Base-by-base conservation (phyloP, 345 rosid genomes). In the Melaleuca alternifolia region DNA sequence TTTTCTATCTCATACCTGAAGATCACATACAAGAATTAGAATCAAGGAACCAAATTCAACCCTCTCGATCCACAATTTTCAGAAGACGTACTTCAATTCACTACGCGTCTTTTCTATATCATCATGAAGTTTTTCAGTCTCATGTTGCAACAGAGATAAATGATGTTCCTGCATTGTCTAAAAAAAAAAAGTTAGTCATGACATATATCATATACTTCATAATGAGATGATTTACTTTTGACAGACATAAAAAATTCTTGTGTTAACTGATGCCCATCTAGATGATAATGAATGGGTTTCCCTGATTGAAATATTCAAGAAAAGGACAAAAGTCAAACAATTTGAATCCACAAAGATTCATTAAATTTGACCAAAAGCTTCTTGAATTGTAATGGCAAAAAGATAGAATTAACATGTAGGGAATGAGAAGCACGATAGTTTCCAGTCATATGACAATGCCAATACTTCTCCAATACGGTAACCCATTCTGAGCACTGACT, bases 41-140 rank as follows among this genome's bases (percentile, higher is more conserved):
- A 30, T 50, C 24, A 18, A 83, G 23, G 20, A 30, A 85, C 15
- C 21, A 16, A 85, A 85, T 50, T 46, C 82, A n/a, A 61, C 6
- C 28, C 46, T 18, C 48, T 65, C 50, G 50, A 54, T 48, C 20
- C 24, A 33, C 28, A 41, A 50, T 44, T 24, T 37, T 16, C 75
- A 83, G 24, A 77, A 84, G 59, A 91, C 90, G 13, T 9, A 94
- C 98, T 96, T 94, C 85, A 96, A 86, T 89, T 97, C 99, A 85
- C 96, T 96, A 52, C 94, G 92, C 97, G 93, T 94, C 90, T 97
- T 97, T 85, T 96, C 98, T 53, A 95, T 93, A 88, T 96, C 99
- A 56, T 94, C 91, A 85, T 92, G 87, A 48, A 94, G 87, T 84
- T 97, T 97, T 90, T 95, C 99, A 61, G 93, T 94, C 88, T 97